Conservation (phyloP, 208 protist genomes). For the Porcisia deanei region DNA sequence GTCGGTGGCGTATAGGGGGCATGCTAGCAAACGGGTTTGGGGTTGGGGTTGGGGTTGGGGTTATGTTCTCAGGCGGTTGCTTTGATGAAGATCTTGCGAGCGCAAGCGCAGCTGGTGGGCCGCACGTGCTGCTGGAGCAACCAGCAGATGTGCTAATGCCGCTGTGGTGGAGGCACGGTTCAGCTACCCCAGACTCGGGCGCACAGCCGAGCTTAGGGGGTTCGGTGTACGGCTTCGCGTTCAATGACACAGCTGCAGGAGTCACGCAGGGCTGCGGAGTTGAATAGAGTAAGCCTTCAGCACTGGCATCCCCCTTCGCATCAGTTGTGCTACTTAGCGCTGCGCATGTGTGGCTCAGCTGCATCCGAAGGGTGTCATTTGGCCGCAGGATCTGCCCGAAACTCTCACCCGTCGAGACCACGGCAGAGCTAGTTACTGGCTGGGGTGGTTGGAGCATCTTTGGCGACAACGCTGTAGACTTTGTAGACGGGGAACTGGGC, state of each 20-base stretch:
- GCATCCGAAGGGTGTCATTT: not conserved
- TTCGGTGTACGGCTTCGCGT: not conserved
- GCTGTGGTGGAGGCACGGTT: not conserved
- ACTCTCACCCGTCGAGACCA: not conserved
- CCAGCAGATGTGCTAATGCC: not conserved
- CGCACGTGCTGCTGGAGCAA: not conserved
- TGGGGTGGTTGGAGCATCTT: not conserved
- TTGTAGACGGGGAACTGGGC: not conserved
- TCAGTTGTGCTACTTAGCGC: not conserved
- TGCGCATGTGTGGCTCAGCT: conserved; percentile 6
- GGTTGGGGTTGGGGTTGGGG: not conserved
- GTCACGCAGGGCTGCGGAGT: not conserved
- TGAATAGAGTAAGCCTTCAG: not conserved
- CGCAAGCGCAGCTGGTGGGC: not conserved
- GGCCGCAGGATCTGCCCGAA: not conserved
- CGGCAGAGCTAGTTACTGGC: not conserved
- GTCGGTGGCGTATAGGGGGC: conserved; percentile 11
- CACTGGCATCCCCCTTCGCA: not conserved
- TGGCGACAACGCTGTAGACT: not conserved
- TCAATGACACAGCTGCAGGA: not conserved
- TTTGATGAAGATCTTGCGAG: not conserved
- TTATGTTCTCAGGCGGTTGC: conserved; percentile 2
- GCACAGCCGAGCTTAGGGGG: too few species aligned
- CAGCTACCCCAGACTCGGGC: not conserved
- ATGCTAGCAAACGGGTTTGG: not conserved